Evolutionary conservation across 768 basidiomycete species (phyloP), one percentile per base, ranked within the genome.

Genomic region (Botryobasidium botryosum): DNA sequence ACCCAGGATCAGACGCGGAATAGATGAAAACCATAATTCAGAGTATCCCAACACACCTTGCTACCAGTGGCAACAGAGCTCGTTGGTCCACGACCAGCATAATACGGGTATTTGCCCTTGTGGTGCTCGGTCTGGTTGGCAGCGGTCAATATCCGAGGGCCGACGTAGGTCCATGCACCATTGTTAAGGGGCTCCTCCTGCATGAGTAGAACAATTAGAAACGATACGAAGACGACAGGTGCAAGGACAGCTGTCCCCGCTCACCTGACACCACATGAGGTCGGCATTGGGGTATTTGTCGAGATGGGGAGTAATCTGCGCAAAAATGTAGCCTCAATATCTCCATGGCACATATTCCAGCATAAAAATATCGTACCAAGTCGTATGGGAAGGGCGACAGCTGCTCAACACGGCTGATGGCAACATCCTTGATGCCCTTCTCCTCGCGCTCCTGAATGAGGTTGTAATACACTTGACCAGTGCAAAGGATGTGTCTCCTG

Each of bases 301-400:
- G 28, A 99, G 71, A 61, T 96, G 86, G 23, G 91, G 83, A 20
- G 84, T 88, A 52, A 96, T 59, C 84, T 87, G 50, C 10, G 52
- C 44, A 37, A 45, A 36, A 17, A 42, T 50, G 15, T 43, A 12
- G 41, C 8, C 35, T 44, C 8, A 44, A 40, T 36, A 10, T n/a
- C 41, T 36, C 35, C n/a, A 35, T 45, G 15, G 0, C 20, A n/a
- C 28, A 24, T 6, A 10, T 35, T 21, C n/a, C 15, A 28, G 29
- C 6, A 44, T 17, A 13, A 45, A 32, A 26, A 42, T 6, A 4
- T 64, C 75, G 29, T 56, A 90, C 82, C 42, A 91, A 64, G 55
- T 97, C 92, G 57, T 97, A 96, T 40, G 94, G 94, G 74, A 99
- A 86, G 1, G 94, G 94, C 23, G 88, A 91, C 45, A 97, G 57